Percentiles rank a stretch among this genome's conserved stretches.
Evolutionary conservation across 1,284 basidiomycete genomes (phyloP).

Genomic region (Golubevia pallescens): DNA sequence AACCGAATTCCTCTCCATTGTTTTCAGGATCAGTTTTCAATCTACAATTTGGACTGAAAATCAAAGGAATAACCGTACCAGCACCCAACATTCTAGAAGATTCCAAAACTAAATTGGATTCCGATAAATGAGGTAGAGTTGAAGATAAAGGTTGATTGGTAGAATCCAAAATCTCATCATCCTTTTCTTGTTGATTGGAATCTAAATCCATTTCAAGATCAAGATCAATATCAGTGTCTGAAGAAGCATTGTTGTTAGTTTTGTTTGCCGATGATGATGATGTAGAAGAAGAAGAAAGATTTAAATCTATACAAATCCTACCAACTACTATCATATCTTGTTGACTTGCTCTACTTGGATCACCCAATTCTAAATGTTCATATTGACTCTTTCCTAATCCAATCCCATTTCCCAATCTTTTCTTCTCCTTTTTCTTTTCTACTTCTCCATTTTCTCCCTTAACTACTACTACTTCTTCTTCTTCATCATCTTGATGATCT

Average conservation of each 20-base stretch:
- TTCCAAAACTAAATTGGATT: slow-evolving; percentile 32
- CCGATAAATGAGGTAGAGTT: neutral
- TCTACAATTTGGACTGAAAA: slow-evolving; percentile 25
- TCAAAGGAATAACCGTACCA: slow-evolving; percentile 40
- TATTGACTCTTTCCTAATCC: neutral
- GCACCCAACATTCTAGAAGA: slow-evolving; percentile 42
- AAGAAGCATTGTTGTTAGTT: no score
- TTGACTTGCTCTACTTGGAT: slow-evolving; percentile 42
- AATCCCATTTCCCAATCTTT: neutral
- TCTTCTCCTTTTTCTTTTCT: no score
- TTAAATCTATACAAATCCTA: slow-evolving; percentile 20
- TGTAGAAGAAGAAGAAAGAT: neutral
- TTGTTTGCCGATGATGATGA: no score
- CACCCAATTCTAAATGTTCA: slow-evolving; percentile 14
- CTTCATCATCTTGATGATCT: no score
- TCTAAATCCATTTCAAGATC: neutral
- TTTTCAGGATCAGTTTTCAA: slow-evolving; percentile 34
- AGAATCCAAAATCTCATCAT: slow-evolving; percentile 1
- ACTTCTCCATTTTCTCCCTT: neutral
- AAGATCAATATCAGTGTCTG: neutral
- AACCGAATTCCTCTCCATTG: slow-evolving; percentile 11
- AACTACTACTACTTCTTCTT: no score
- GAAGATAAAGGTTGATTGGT: neutral
- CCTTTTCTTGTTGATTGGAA: neutral
- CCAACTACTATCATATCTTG: slow-evolving; percentile 54